Evolutionary conservation across 768 basidiomycete genomes (phyloP).

Genomic region (Pisolithus marmoratus): DNA sequence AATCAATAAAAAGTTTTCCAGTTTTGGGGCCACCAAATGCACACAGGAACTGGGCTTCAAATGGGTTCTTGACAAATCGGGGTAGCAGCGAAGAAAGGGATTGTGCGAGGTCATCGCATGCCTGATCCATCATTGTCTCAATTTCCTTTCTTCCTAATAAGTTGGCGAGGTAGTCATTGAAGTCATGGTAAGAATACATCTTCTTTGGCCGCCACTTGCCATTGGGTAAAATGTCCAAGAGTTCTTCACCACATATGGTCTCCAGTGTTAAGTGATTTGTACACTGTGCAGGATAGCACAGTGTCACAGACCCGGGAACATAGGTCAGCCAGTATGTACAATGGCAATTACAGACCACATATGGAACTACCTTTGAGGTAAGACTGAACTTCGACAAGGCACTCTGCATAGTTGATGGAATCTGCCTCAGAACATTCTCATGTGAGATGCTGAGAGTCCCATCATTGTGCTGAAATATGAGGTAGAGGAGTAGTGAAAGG

Average conservation of each 20-base stretch:
- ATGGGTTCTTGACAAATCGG: slow-evolving; percentile 1
- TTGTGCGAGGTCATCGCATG: neutral
- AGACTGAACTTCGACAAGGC: too few relatives aligned
- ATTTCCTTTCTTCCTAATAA: neutral
- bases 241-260: neutral
- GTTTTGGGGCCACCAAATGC: slow-evolving; percentile 1
- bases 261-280: too few relatives aligned
- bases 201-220: neutral
- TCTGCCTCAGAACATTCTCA: too few relatives aligned
- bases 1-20: neutral
- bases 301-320: too few relatives aligned
- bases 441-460: too few relatives aligned
- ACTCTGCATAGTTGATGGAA: too few relatives aligned
- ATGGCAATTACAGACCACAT: too few relatives aligned
- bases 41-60: slow-evolving; percentile 8
- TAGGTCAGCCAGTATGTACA: too few relatives aligned
- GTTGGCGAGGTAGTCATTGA: neutral
- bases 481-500: too few relatives aligned
- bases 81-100: neutral
- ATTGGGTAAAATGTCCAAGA: neutral
- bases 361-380: too few relatives aligned
- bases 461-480: too few relatives aligned
- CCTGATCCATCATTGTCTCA: neutral
- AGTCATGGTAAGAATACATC: neutral
- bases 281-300: too few relatives aligned